These are phyloP conservation scores for Candida arabinofermentans DNA, from an alignment of 805 yeast species.

Conservation along the genomic window DNA sequence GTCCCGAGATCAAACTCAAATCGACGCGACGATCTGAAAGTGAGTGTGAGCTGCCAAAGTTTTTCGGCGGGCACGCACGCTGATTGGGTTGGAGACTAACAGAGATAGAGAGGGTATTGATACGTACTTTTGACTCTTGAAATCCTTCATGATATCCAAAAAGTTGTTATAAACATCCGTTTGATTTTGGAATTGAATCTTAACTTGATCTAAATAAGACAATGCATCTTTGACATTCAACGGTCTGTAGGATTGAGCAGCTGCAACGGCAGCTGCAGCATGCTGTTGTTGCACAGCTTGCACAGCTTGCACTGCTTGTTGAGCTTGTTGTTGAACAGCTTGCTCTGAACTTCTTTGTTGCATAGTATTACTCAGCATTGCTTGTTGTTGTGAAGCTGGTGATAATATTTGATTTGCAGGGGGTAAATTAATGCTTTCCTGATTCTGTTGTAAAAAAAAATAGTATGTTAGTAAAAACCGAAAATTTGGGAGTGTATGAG, in stretches of 20 bases:
- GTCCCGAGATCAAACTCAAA: conserved; percentile 1
- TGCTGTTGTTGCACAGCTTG: conserved; percentile 20
- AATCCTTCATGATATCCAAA: conserved; percentile 97
- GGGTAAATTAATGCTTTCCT: conserved; percentile 29
- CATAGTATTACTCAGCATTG: conserved; percentile 13
- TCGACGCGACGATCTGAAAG: conserved; percentile 4
- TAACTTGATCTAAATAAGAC: conserved; percentile 92
- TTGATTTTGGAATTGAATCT: conserved; percentile 83
- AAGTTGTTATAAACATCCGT: conserved; percentile 96
- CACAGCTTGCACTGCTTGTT: conserved; percentile 10
- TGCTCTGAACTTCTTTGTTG: conserved; percentile 7
- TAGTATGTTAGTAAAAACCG: conserved; percentile 14
- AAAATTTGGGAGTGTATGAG: conserved; percentile 1
- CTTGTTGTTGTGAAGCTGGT: conserved; percentile 16
- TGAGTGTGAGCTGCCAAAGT: too few species aligned
- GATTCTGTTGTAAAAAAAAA: conserved; percentile 14
- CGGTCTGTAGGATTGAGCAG: conserved; percentile 54
- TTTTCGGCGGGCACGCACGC: too few species aligned
- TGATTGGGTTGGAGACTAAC: too few species aligned
- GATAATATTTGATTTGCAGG: conserved; percentile 27
- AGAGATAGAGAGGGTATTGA: conserved; percentile 2
- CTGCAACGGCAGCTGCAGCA: conserved; percentile 23
- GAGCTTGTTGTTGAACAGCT: conserved; percentile 17
- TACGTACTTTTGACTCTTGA: conserved; percentile 80
- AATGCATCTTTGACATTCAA: conserved; percentile 94